Percentiles rank a stretch among this genome's conserved stretches.
phyloP scores from a whole-genome alignment of 1,139 yeast genomes.

The Kodamaea suecica region DNA sequence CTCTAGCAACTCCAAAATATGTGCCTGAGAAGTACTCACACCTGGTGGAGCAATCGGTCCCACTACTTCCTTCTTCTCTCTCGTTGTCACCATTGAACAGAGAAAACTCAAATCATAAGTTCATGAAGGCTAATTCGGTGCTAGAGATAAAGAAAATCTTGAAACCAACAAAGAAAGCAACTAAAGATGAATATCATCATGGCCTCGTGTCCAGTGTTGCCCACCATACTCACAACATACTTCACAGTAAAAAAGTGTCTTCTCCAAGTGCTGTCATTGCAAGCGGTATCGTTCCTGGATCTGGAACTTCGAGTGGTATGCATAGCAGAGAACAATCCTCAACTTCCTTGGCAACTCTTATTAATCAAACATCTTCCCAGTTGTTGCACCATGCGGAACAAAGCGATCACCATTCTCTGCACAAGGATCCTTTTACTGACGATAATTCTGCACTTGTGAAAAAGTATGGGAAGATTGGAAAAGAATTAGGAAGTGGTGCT shows the following conservation, averaged over 20 bases:
- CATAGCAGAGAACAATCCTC: slow-evolving; percentile 37
- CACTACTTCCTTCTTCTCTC: slow-evolving; percentile 4
- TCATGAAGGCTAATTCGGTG: slow-evolving; percentile 38
- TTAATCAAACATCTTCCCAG: slow-evolving; percentile 45
- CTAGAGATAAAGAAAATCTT: slow-evolving; percentile 42
- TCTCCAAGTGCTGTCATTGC: slow-evolving; percentile 3
- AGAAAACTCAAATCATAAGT: slow-evolving; percentile 31
- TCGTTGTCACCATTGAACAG: slow-evolving; percentile 17
- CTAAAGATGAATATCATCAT: slow-evolving; percentile 1
- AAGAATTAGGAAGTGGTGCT: slow-evolving; percentile 93
- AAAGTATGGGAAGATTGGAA: slow-evolving; percentile 87
- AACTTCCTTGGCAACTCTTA: slow-evolving; percentile 41
- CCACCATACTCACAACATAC: slow-evolving; percentile 1
- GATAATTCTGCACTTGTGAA: slow-evolving; percentile 67
- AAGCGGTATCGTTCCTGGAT: slow-evolving; percentile 6
- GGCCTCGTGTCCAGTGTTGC: not conserved
- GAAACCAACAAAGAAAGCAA: slow-evolving; percentile 35
- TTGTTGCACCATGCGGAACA: slow-evolving; percentile 40
- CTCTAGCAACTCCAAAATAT: not conserved
- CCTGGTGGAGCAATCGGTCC: not conserved
- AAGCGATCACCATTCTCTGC: slow-evolving; percentile 19
- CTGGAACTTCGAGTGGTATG: slow-evolving; percentile 9
- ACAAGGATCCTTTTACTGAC: slow-evolving; percentile 44
- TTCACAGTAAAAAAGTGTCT: slow-evolving; percentile 1
- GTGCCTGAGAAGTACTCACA: too few relatives aligned